Conservation (phyloP, 169 alveolate species). For the Eimeria necatrix region DNA sequence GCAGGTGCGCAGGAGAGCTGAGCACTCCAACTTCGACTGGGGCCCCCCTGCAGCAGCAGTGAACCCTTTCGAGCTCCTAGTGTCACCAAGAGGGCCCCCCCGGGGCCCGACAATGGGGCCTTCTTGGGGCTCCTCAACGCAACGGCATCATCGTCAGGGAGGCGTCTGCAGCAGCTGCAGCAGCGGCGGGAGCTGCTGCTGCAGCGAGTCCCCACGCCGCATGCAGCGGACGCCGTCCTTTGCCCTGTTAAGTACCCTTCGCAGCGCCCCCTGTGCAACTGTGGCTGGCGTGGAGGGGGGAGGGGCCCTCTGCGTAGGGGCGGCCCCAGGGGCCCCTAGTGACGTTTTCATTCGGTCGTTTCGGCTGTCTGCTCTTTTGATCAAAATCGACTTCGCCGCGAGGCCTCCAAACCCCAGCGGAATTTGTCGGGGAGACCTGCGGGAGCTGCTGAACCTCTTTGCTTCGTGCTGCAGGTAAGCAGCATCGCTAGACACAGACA, state of each 20-base stretch:
- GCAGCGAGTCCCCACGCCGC: background rate
- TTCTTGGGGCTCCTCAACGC: background rate
- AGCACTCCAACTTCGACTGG: background rate
- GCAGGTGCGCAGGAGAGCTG: background rate
- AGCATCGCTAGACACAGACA: background rate
- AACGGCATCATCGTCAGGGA: background rate
- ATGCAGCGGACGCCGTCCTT: background rate
- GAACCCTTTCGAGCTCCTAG: background rate
- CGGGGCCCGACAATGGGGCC: background rate
- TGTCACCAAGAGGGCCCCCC: background rate
- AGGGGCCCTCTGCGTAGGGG: background rate
- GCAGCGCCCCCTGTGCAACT: background rate
- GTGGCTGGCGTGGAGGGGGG: background rate
- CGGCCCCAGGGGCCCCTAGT: background rate
- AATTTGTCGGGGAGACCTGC: background rate
- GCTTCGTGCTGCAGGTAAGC: slow-evolving; percentile 51
- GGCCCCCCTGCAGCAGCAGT: slow-evolving; percentile 51
- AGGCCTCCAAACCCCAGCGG: slow-evolving; percentile 13
- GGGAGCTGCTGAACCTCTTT: background rate
- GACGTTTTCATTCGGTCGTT: background rate
- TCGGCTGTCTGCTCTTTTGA: background rate
- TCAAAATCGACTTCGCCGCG: slow-evolving; percentile 24
- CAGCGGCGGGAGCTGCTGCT: slow-evolving; percentile 56
- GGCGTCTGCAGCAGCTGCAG: slow-evolving; percentile 43
- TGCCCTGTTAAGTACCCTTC: background rate